These are phyloP conservation scores for Clarireedia homoeocarpa DNA, from an alignment of 2,329 filamentous ascomycete species.

Conservation along the genomic window DNA sequence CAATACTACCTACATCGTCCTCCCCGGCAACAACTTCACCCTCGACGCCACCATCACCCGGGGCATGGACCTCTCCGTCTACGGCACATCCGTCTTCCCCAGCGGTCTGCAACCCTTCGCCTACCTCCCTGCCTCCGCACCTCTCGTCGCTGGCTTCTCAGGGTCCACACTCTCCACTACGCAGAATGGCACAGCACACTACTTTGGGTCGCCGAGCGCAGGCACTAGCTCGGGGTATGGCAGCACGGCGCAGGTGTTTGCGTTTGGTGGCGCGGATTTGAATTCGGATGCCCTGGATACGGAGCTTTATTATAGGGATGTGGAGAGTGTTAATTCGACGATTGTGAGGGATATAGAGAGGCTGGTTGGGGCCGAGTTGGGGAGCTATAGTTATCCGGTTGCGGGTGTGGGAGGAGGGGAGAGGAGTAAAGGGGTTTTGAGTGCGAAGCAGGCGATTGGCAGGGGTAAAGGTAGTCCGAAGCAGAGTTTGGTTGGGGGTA, in stretches of 20 bases:
- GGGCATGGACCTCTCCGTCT: slow-evolving; percentile 39
- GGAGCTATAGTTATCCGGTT: slow-evolving; percentile 9
- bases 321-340: slow-evolving; percentile 46
- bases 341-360: slow-evolving; percentile 41
- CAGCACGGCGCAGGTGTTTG: slow-evolving; percentile 47
- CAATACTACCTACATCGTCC: slow-evolving; percentile 40
- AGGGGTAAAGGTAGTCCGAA: slow-evolving; percentile 29
- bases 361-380: slow-evolving; percentile 25
- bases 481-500: slow-evolving; percentile 18
- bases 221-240: slow-evolving; percentile 40
- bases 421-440: slow-evolving; percentile 17
- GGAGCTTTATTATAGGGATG: slow-evolving; percentile 45
- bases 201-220: slow-evolving; percentile 40
- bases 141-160: slow-evolving; percentile 24
- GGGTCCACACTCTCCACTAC: slow-evolving; percentile 40
- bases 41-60: slow-evolving; percentile 41
- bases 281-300: slow-evolving; percentile 8
- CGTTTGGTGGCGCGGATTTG: slow-evolving; percentile 39
- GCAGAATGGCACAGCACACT: slow-evolving; percentile 51
- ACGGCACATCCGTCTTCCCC: slow-evolving; percentile 45
- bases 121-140: slow-evolving; percentile 20
- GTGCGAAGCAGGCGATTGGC: slow-evolving; percentile 30
- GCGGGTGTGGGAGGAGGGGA: slow-evolving; percentile 2
- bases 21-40: slow-evolving; percentile 39
- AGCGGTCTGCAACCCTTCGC: slow-evolving; percentile 52